Percentiles rank a stretch among this genome's conserved stretches.
These are phyloP conservation scores for Schrenkiella parvula DNA, from an alignment of 345 rosid genomes.

Conservation along the genomic window DNA sequence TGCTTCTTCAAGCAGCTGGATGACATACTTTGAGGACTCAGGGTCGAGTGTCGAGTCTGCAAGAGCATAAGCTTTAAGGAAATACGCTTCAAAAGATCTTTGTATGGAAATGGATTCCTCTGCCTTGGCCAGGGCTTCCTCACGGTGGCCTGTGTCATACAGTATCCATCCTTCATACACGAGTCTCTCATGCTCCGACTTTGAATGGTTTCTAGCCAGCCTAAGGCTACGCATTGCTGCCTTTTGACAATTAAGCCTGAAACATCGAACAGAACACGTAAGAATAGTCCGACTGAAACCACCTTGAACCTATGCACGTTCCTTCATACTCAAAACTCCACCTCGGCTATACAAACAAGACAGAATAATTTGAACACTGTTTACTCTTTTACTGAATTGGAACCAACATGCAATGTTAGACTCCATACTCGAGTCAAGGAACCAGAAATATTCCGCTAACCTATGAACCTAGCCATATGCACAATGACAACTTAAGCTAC, in stretches of 20 bases:
- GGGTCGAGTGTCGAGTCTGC: slow-evolving; percentile 61
- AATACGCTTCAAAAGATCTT: slow-evolving; percentile 89
- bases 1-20: slow-evolving; percentile 78
- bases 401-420: too few relatives aligned
- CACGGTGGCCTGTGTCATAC: slow-evolving; percentile 80
- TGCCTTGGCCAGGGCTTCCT: slow-evolving; percentile 80
- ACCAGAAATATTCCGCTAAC: too few relatives aligned
- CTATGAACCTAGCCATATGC: too few relatives aligned
- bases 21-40: slow-evolving; percentile 54
- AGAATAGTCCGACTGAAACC: neutral
- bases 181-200: slow-evolving; percentile 66
- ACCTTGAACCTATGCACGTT: too few relatives aligned
- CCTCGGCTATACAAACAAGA: too few relatives aligned
- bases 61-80: slow-evolving; percentile 81
- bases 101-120: slow-evolving; percentile 71
- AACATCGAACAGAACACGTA: neutral
- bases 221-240: slow-evolving; percentile 79
- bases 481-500: too few relatives aligned
- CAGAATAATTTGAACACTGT: too few relatives aligned
- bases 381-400: too few relatives aligned
- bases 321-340: too few relatives aligned
- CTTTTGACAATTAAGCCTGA: slow-evolving; percentile 77
- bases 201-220: slow-evolving; percentile 71
- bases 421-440: too few relatives aligned
- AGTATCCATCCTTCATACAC: slow-evolving; percentile 89